phyloP scores from a whole-genome alignment of 108 stramenopile species.

The Skeletonema costatum region DNA sequence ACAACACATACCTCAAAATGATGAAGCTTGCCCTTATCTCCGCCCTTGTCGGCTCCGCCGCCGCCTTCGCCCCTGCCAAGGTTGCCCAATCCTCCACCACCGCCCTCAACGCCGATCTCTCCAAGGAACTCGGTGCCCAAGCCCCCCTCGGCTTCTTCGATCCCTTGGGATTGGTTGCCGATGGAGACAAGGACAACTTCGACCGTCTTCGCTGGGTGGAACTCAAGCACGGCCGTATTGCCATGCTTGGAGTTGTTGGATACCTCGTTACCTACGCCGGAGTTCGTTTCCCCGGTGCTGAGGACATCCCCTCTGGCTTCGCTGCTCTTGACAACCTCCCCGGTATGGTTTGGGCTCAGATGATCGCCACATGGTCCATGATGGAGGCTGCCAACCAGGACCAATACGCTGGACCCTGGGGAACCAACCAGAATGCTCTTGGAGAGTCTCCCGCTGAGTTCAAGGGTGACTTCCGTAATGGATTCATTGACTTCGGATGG shows the following conservation, averaged over 20 bases:
- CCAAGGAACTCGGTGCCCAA: slow-evolving; percentile 86
- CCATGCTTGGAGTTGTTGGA: slow-evolving; percentile 67
- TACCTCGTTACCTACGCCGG: slow-evolving; percentile 78
- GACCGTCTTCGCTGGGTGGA: slow-evolving; percentile 66
- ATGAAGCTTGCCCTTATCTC: slow-evolving; percentile 62
- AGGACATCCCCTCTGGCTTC: slow-evolving; percentile 71
- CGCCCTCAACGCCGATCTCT: slow-evolving; percentile 58
- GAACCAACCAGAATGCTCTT: slow-evolving; percentile 26
- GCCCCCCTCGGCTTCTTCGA: slow-evolving; percentile 62
- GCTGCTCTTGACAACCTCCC: slow-evolving; percentile 58
- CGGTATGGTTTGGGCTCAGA: slow-evolving; percentile 53
- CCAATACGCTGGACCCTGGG: slow-evolving; percentile 15
- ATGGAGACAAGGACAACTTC: slow-evolving; percentile 65
- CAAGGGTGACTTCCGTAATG: slow-evolving; percentile 84
- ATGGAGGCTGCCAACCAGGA: slow-evolving; percentile 41
- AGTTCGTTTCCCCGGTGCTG: slow-evolving; percentile 77
- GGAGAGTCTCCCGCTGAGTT: slow-evolving; percentile 54
- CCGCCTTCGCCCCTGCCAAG: slow-evolving; percentile 24
- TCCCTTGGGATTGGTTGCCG: slow-evolving; percentile 57
- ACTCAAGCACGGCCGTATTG: slow-evolving; percentile 58
- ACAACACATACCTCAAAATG: slow-evolving; percentile 1
- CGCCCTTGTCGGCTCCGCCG: slow-evolving; percentile 55
- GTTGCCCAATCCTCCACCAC: slow-evolving; percentile 19
- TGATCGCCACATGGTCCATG: slow-evolving; percentile 67
- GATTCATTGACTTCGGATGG: slow-evolving; percentile 81